Conservation (phyloP, 805 yeast species). For the Diddensiella transvaalensis region DNA sequence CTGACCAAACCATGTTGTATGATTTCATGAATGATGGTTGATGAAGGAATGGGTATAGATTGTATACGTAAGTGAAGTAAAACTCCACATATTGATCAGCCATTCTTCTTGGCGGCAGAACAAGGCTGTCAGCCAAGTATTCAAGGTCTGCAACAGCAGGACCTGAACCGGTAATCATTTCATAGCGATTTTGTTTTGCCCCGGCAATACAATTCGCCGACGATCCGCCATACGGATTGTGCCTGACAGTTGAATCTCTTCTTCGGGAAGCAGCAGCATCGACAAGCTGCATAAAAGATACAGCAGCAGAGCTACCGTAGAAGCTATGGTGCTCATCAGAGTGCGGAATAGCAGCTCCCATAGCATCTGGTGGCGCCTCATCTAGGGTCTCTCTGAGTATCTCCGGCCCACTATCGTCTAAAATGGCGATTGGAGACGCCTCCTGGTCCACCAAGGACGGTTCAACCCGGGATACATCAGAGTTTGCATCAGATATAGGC, state of each 20-base stretch:
- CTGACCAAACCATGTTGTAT: conserved; percentile 25
- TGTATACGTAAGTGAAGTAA: conserved; percentile 25
- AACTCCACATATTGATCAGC: conserved; percentile 27
- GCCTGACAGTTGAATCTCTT: neutral
- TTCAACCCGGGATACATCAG: neutral
- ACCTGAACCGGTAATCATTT: neutral
- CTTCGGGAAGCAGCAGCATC: conserved; percentile 10
- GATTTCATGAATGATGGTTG: conserved; percentile 24
- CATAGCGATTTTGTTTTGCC: too few relatives aligned
- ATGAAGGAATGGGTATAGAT: conserved; percentile 27
- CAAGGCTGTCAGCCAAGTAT: neutral
- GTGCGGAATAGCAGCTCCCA: conserved; percentile 5
- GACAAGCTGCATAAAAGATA: conserved; percentile 12
- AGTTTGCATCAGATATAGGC: conserved; percentile 9
- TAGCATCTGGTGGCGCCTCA: conserved; percentile 8
- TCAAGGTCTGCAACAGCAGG: neutral
- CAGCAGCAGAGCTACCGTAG: conserved; percentile 10
- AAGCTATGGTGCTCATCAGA: neutral
- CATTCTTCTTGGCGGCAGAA: conserved; percentile 23
- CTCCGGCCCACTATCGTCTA: neutral
- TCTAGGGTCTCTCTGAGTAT: neutral
- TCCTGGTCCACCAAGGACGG: neutral
- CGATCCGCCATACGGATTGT: neutral
- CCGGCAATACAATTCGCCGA: too few relatives aligned
- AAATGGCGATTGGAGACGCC: neutral